phyloP scores from a whole-genome alignment of 345 rosid genomes.

The Hirschfeldia incana region DNA sequence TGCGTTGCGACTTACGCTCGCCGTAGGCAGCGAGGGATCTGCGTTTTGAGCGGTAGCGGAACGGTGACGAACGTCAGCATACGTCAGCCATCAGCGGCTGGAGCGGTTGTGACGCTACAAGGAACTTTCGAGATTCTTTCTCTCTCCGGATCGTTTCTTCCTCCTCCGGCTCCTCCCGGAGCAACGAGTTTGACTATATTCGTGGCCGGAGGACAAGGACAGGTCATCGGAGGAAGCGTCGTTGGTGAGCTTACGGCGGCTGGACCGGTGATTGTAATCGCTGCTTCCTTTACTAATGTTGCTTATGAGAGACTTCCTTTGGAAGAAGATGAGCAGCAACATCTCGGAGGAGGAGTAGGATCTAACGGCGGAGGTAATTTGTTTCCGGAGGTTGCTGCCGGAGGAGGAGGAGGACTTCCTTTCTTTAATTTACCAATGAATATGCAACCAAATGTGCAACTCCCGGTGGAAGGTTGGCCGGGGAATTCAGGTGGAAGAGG shows the following conservation, averaged over 20 bases:
- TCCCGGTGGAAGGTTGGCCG: slow-evolving; percentile 92
- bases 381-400: slow-evolving; percentile 35
- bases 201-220: slow-evolving; percentile 94
- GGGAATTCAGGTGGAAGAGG: slow-evolving; percentile 70
- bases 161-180: slow-evolving; percentile 97
- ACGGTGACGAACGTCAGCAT: slow-evolving; percentile 90
- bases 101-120: slow-evolving; percentile 83
- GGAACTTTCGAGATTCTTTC: slow-evolving; percentile 97
- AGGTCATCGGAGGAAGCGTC: slow-evolving; percentile 92
- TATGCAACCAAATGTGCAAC: slow-evolving; percentile 65
- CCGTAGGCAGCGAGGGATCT: slow-evolving; percentile 86
- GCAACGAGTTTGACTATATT: slow-evolving; percentile 94
- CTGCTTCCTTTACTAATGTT: slow-evolving; percentile 92
- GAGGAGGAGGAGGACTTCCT: slow-evolving; percentile 79
- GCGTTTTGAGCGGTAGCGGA: slow-evolving; percentile 87
- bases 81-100: slow-evolving; percentile 87
- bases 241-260: slow-evolving; percentile 95
- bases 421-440: slow-evolving; percentile 85
- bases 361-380: slow-evolving; percentile 38
- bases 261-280: slow-evolving; percentile 94
- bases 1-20: slow-evolving; percentile 87
- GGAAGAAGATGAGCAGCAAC: slow-evolving; percentile 80
- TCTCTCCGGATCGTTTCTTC: slow-evolving; percentile 86
- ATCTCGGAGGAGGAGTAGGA: slow-evolving; percentile 39
- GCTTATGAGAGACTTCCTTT: slow-evolving; percentile 95